Evolutionary conservation across 176 grass and related monocot species (phyloP).

Genomic region (Carex littledalei): DNA sequence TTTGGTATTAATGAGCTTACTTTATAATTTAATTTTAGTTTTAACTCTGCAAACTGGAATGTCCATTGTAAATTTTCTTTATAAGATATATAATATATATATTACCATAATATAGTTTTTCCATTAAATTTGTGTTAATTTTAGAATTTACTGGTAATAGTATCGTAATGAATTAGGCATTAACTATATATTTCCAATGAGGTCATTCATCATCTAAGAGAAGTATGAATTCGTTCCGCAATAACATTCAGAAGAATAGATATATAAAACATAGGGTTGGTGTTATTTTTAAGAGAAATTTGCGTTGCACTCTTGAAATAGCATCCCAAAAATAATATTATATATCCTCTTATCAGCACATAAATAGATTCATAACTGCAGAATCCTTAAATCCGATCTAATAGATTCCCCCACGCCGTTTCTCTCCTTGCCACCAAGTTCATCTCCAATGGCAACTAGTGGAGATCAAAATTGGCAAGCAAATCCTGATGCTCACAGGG

Average conservation of each 20-base stretch:
- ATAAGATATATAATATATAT: not conserved
- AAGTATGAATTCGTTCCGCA: not conserved
- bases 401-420: constrained; percentile 15
- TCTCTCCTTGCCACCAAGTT: not conserved
- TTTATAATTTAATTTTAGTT: not conserved
- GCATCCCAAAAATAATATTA: not conserved
- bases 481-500: not conserved
- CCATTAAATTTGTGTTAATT: not conserved
- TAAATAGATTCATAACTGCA: constrained; percentile 4
- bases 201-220: not conserved
- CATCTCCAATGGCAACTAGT: constrained; percentile 30
- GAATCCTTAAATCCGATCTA: not conserved
- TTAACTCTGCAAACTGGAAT: not conserved
- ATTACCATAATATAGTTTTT: not conserved
- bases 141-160: constrained; percentile 6
- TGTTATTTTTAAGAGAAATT: not conserved
- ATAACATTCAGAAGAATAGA: not conserved
- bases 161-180: not conserved
- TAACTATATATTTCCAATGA: constrained; percentile 4
- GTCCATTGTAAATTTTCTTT: not conserved
- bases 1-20: not conserved
- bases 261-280: not conserved
- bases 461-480: not conserved
- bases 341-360: not conserved
- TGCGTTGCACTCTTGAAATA: not conserved